Evolutionary conservation across 129 eudicot species (phyloP).

Genomic region (Chrysanthemum makinoi): DNA sequence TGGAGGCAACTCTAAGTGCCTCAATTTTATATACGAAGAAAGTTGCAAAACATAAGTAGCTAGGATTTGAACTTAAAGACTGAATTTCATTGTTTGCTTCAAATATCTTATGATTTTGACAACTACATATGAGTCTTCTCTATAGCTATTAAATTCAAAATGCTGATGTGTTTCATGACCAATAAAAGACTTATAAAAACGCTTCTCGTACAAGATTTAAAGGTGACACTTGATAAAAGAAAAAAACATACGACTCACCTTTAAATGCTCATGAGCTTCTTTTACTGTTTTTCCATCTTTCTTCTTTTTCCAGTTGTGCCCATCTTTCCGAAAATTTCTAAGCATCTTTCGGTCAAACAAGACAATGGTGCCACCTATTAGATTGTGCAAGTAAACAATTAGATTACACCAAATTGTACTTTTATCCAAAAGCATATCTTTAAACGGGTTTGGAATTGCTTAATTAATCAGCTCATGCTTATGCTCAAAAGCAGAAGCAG

Average conservation of each 20-base stretch:
- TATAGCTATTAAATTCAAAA: no score
- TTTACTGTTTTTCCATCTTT: conserved; percentile 96
- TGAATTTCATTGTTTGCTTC: no score
- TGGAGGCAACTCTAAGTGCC: no score
- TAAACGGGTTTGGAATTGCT: background rate
- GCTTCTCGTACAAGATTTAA: background rate
- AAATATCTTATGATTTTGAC: no score
- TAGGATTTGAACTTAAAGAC: no score
- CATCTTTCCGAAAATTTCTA: conserved; percentile 95
- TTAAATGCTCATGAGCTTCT: conserved; percentile 98
- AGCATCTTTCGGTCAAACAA: conserved; percentile 89
- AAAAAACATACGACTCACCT: conserved; percentile 42
- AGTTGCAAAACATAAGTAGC: no score
- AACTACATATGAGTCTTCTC: no score
- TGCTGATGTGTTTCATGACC: no score
- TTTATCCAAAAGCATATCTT: background rate
- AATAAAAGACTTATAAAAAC: no score
- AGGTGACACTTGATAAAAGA: background rate
- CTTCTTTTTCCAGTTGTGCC: conserved; percentile 97
- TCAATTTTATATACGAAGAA: no score
- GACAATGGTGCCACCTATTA: conserved; percentile 79
- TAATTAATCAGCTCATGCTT: background rate
- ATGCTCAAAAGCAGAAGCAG: background rate
- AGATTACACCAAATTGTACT: background rate
- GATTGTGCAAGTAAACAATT: conserved; percentile 21